Evolutionary conservation across 2,329 filamentous ascomycete species (phyloP), one percentile per base, ranked within the genome.

Genomic region (Aspergillus ochraceoroseus): DNA sequence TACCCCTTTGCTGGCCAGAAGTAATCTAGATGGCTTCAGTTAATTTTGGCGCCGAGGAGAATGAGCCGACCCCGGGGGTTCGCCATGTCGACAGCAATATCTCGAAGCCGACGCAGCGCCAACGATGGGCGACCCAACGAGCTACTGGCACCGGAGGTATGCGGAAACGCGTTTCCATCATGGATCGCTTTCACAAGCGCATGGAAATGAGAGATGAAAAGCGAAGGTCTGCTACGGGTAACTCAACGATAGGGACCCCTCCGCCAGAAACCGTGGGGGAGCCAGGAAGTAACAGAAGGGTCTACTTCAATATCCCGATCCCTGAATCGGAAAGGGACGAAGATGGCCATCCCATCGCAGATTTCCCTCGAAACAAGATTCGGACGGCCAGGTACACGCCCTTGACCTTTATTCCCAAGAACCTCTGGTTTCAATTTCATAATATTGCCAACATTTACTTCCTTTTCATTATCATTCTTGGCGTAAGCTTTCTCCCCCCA

Each of bases 401-500:
- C 6, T 67, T 98, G 49, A 94, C 86, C 45, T 98, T 98, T 67
- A 66, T 98, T 18, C 92, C 92, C 9, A 96, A 96, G 71, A 96
- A 98, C 67, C 62, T 98, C 59, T 98, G 83, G 80, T 87, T 94
- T 51, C 94, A 98, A 66, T 96, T 98, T 62, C 90, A 98, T 68
- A 96, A 96, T 61, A 84, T 98, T 57, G 92, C 92, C 60, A 98
- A 98, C 65, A 83, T 96, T 38, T 98, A 96, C 70, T 98, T 98
- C 76, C 74, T 96, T 54, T 95, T 96, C 69, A 77, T 90, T 56
- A 89, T 95, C 62, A 94, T 98, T 60, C 77, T 98, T 45, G 82
- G 83, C 58, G 92, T 96, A 82, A 30, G 38, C 23, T 19, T 12
- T 75, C 89, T 41, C 29, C 37, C 23, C 29, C 26, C 38, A 31